A percentile compares a stretch with the other conserved stretches of the same genome.
Conservation (phyloP, 768 basidiomycete genomes). For the Scleroderma bovista region DNA sequence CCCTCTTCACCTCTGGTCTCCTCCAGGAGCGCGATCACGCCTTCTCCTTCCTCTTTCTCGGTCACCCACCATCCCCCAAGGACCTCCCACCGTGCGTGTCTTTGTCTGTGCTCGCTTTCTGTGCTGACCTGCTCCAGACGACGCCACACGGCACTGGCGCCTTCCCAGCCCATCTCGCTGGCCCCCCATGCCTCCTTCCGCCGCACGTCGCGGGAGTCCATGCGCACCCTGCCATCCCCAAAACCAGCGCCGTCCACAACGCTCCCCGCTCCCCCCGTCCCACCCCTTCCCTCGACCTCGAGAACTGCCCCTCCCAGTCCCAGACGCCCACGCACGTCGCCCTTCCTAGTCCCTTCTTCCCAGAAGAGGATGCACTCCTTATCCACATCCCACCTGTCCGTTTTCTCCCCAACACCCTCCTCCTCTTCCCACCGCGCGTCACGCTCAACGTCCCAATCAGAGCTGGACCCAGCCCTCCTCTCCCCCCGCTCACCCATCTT, state of each 20-base stretch:
- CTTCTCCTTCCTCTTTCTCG: too few species aligned
- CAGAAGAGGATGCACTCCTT: not conserved
- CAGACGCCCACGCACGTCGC: not conserved
- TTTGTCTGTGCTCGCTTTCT: too few species aligned
- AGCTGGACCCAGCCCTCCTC: conserved; percentile 9
- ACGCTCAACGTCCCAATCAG: conserved; percentile 14
- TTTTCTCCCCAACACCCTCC: too few species aligned
- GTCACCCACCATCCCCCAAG: too few species aligned
- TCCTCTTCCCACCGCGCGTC: conserved; percentile 1
- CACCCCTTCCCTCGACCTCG: not conserved
- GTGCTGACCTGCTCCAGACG: conserved; percentile 11
- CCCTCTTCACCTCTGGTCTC: conserved; percentile 62
- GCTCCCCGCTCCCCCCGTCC: not conserved
- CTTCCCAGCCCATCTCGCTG: conserved; percentile 8
- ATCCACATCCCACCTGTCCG: not conserved
- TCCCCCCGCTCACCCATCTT: conserved; percentile 12
- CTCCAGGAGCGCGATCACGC: too few species aligned
- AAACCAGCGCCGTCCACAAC: conserved; percentile 54
- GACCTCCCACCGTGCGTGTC: conserved; percentile 4
- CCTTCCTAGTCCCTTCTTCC: too few species aligned
- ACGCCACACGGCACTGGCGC: too few species aligned
- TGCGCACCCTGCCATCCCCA: conserved; percentile 50
- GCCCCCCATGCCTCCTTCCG: conserved; percentile 14
- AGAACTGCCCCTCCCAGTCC: not conserved
- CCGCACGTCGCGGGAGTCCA: conserved; percentile 35